Evolutionary conservation across 73 alveolate genomes (phyloP), one percentile per base, ranked within the genome.

Genomic region (Blepharisma stoltei): DNA sequence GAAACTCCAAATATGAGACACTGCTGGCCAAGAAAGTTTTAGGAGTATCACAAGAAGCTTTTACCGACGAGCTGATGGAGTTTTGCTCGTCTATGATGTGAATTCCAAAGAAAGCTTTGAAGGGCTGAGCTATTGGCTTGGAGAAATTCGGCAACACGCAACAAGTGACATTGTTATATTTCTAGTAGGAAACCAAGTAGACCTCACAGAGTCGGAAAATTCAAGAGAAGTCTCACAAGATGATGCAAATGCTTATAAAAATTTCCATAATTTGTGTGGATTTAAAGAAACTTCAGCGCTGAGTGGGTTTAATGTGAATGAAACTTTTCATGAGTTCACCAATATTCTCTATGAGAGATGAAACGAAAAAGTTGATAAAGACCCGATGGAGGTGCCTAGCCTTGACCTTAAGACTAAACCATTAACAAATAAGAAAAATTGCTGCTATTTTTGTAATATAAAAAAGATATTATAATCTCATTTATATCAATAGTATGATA

Each of bases 11-110:
- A 87, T 90, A 6, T 89, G 96, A 94, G 96, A 89, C 67, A 89
- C 96, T 23, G 98, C 96, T 77, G 98, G 98, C 20, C 89, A 92
- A 67, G 98, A 92, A 81, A 88, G 96, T 48, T 95, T 93, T 83
- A 85, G 95, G 81, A 84, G 97, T 7, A 90, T 95, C 52, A 94
- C 95, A 5, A 86, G 95, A 84, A 82, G 90, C 54, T 95, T 93
- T 84, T 95, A 95, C 78, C 86, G 96, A 82, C 93, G 94, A 45
- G 94, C 98, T 32, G 90, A 92, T 25, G 87, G 97, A 68, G 98
- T 95, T 21, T 90, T 95, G 67, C 85, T 95, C 0, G 65, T 50
- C 21, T 50, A 50, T 50, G 65, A 50, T 4, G 65, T 18, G 27
- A 50, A 11, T 50, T 11, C 65, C 21, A 50, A 18, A 50, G 27